phyloP scores from a whole-genome alignment of 495 filamentous ascomycete species.

The Parathielavia appendiculata region DNA sequence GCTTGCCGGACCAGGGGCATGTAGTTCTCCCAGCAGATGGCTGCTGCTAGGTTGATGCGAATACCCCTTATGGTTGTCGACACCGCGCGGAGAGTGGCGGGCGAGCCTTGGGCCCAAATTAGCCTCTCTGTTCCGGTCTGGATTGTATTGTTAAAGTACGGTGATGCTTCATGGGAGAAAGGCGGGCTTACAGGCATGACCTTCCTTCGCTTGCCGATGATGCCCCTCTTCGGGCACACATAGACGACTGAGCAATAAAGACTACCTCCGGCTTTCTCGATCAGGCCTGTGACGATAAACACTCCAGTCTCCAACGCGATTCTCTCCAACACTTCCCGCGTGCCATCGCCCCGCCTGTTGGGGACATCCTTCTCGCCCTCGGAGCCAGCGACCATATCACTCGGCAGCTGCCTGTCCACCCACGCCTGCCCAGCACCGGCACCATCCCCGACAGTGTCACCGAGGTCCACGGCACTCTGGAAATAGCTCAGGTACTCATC shows the following conservation, averaged over 20 bases:
- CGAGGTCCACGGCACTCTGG: constrained; percentile 71
- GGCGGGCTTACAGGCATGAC: constrained; percentile 68
- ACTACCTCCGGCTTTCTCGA: constrained; percentile 75
- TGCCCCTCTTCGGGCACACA: constrained; percentile 66
- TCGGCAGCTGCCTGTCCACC: constrained; percentile 56
- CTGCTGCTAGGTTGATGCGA: constrained; percentile 70
- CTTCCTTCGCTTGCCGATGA: constrained; percentile 84
- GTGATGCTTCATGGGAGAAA: not conserved
- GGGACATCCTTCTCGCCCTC: constrained; percentile 53
- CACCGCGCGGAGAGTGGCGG: constrained; percentile 74
- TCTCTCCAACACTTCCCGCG: constrained; percentile 70
- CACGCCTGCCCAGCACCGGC: constrained; percentile 67
- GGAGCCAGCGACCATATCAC: constrained; percentile 48
- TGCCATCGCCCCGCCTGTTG: constrained; percentile 71
- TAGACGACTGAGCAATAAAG: constrained; percentile 83
- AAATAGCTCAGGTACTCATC: constrained; percentile 86
- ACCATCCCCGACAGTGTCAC: constrained; percentile 64
- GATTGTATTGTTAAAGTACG: not conserved
- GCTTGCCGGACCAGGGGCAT: constrained; percentile 75
- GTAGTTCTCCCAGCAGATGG: constrained; percentile 97
- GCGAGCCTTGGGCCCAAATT: constrained; percentile 84
- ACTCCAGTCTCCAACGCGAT: constrained; percentile 71
- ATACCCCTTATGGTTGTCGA: constrained; percentile 75
- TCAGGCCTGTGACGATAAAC: constrained; percentile 71
- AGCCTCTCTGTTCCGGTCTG: constrained; percentile 76